Base-by-base conservation (phyloP, 2,329 filamentous ascomycete species). In the Penicillium concentricum region DNA sequence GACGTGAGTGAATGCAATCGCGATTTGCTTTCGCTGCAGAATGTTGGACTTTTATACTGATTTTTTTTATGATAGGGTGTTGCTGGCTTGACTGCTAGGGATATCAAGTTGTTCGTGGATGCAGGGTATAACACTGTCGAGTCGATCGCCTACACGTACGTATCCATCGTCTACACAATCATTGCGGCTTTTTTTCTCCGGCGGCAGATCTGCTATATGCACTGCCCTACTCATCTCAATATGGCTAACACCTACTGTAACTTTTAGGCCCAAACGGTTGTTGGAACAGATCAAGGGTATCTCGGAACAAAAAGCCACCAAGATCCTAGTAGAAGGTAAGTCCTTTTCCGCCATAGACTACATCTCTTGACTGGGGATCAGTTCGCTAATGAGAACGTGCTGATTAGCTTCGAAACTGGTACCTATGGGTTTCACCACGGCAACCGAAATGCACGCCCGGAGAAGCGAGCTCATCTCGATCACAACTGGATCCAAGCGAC, bases 361-460 rank as follows among this genome's bases (percentile, higher is more conserved):
- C 5, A 39, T 15, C n/a, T 24, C 3, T 46, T 8, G 2, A 6
- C 22, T 28, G 45, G 0, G n/a, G 5, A 24, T 32, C 8, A 13
- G 0, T 3, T 43, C 3, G 22, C 49, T 61, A 38, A 58, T 57
- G 66, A 43, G 63, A 53, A 57, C 2, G 50, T 38, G 5, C 39
- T 46, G 26, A 26, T 52, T 65, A 95, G 93, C 93, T 28, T 92
- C 92, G 1, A 99, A 97, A 75, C 84, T 97, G 50, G 94, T 99
- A 0, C 94, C 94, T 0, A 96, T 99, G 92, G 94, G 94, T 41
- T 99, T 99, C 73, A 99, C 95, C 1, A 99, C 94, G 0, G 94
- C 94, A 4, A 99, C 94, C 0, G 95, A 99, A 77, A 99, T 99
- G 92, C 95, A 99, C 72, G 91, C 93, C 67, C 88, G 94, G 62